Evolutionary conservation across 2,329 filamentous ascomycete genomes (phyloP).

Genomic region (Arachnomyces sp.): DNA sequence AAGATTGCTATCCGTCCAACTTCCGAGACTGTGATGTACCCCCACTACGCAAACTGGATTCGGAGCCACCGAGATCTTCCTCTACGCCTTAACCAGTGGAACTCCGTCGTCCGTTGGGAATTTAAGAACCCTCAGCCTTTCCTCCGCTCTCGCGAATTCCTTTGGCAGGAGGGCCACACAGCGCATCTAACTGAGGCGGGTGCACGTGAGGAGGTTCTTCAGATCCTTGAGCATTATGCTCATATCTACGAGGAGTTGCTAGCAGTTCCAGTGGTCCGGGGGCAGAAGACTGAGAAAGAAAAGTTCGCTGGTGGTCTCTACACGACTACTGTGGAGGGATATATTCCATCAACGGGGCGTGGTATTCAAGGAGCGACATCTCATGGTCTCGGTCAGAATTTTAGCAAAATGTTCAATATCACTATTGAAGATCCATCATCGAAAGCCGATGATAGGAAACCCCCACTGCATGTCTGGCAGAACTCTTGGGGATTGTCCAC

Average conservation of each 20-base stretch:
- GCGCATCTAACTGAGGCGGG: slow-evolving; percentile 78
- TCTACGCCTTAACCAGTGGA: slow-evolving; percentile 94
- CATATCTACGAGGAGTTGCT: slow-evolving; percentile 88
- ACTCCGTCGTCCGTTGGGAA: slow-evolving; percentile 91
- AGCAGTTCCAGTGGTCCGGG: slow-evolving; percentile 88
- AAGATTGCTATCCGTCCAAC: slow-evolving; percentile 62
- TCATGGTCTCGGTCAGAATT: slow-evolving; percentile 93
- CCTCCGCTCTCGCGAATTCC: slow-evolving; percentile 84
- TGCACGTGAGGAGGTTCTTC: slow-evolving; percentile 75
- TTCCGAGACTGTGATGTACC: slow-evolving; percentile 80
- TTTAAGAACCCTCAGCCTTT: slow-evolving; percentile 86
- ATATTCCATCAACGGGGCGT: slow-evolving; percentile 89
- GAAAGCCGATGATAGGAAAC: slow-evolving; percentile 63
- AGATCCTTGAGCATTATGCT: slow-evolving; percentile 91
- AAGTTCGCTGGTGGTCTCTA: slow-evolving; percentile 96
- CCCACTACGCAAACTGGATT: slow-evolving; percentile 95
- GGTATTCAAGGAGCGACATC: slow-evolving; percentile 96
- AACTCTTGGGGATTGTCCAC: slow-evolving; percentile 99
- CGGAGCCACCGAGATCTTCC: slow-evolving; percentile 91
- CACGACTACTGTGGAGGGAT: slow-evolving; percentile 93
- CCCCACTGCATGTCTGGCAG: slow-evolving; percentile 86
- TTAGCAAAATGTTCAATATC: slow-evolving; percentile 98
- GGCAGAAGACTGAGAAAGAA: slow-evolving; percentile 92
- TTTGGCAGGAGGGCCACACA: slow-evolving; percentile 96
- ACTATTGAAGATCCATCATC: slow-evolving; percentile 81